Base-by-base conservation (phyloP, 805 yeast genomes). In the Metschnikowia orientalis region DNA sequence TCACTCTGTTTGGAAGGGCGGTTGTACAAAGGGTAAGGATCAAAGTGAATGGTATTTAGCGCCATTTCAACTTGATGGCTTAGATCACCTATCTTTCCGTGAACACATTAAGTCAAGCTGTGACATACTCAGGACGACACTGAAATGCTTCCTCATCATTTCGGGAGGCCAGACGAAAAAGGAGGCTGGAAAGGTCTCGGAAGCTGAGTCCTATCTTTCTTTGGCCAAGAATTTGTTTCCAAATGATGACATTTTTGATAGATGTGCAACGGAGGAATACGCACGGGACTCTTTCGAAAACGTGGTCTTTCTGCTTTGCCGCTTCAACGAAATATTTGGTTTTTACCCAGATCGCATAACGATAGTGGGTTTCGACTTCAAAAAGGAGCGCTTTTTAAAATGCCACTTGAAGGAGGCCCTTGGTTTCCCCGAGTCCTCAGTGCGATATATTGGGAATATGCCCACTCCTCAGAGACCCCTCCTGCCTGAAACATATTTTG, bases 241-340 rank as follows among this genome's bases (percentile, higher is more conserved):
- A 2, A 30, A 25, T 6, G 37, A 18, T 12, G 23, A 12, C 5
- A 28, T 50, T 8, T 13, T 46, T 12, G 32, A 46, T 8, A 30
- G 62, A 28, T 55, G 80, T 1, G 40, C 63, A 5, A 57, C 77
- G 1, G 95, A 85, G 48, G 89, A 81, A 44, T 80, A 55, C 51
- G 87, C 95, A 0, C 59, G 86, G 23, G 95, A 85, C 54, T 82
- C 92, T 1, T 80, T 80, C 50, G 94, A 85, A 50, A 85, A 85
- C 53, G 71, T 84, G 5, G 39, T 82, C 3, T 82, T 75, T 53
- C 75, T 81, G 42, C 43, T 81, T 2, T 63, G 72, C 21, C 58
- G 76, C 32, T 83, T 67, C 50, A 53, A 69, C 18, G 77, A 79
- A 42, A 38, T 67, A 2, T 51, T 59, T 3, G 61, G 66, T 0